A percentile compares a stretch with the other conserved stretches of the same genome.
phyloP scores from a whole-genome alignment of 2,329 filamentous ascomycete species.

The Chaetomium strumarium region DNA sequence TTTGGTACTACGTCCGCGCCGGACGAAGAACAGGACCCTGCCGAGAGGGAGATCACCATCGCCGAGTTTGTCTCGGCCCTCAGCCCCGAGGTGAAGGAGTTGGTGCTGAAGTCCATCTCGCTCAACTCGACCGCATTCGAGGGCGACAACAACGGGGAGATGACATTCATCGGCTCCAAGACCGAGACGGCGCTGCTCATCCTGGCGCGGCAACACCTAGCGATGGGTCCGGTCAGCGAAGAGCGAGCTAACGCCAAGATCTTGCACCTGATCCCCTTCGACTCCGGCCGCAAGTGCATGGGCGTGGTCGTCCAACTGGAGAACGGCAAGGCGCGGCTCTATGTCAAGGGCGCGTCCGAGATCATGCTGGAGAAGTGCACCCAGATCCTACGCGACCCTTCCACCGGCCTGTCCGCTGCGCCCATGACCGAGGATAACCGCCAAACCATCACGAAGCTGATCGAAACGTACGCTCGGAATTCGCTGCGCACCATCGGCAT shows the following conservation, averaged over 20 bases:
- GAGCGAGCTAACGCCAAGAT: constrained; percentile 52
- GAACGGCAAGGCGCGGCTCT: constrained; percentile 48
- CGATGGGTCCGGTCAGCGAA: constrained; percentile 59
- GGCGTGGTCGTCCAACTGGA: constrained; percentile 50
- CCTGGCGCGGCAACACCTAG: constrained; percentile 60
- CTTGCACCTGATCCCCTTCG: constrained; percentile 67
- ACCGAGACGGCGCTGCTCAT: constrained; percentile 70
- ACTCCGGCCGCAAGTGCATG: constrained; percentile 71
- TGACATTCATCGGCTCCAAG: constrained; percentile 69
- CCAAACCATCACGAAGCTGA: constrained; percentile 57
- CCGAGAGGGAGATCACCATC: constrained; percentile 35
- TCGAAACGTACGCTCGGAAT: constrained; percentile 69
- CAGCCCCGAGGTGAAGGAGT: constrained; percentile 41
- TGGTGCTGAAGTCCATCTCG: constrained; percentile 55
- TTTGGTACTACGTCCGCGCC: constrained; percentile 40
- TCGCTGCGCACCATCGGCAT: constrained; percentile 82
- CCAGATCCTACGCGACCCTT: constrained; percentile 45
- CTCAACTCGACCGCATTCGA: constrained; percentile 72
- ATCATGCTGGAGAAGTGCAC: constrained; percentile 55
- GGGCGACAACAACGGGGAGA: constrained; percentile 60
- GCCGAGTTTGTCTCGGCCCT: constrained; percentile 45
- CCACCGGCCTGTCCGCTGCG: constrained; percentile 36
- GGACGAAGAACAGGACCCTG: constrained; percentile 26
- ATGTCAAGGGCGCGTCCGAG: constrained; percentile 60
- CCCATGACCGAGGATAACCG: constrained; percentile 48